Percentiles rank a stretch among this genome's conserved stretches.
phyloP scores from a whole-genome alignment of 208 protist genomes.

The Entamoeba moshkovskii region DNA sequence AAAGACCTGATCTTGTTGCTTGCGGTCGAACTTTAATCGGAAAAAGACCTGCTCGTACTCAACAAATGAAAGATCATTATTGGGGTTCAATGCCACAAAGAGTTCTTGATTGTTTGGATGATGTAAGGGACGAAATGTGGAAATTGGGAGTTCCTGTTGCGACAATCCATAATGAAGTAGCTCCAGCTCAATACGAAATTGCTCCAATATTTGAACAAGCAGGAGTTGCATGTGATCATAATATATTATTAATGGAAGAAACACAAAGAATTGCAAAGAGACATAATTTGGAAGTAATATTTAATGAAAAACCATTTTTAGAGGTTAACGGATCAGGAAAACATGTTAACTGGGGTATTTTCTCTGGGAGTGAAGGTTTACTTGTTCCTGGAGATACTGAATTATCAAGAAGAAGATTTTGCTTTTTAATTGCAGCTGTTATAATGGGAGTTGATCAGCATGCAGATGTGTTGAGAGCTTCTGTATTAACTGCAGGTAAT shows the following conservation, averaged over 20 bases:
- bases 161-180: slow-evolving; percentile 60
- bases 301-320: slow-evolving; percentile 67
- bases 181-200: slow-evolving; percentile 60
- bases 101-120: slow-evolving; percentile 28
- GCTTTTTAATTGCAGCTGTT: slow-evolving; percentile 40
- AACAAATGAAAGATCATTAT: background rate
- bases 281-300: slow-evolving; percentile 45
- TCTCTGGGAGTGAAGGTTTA: slow-evolving; percentile 26
- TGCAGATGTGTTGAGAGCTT: slow-evolving; percentile 48
- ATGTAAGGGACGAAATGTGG: slow-evolving; percentile 44
- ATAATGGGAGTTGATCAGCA: slow-evolving; percentile 48
- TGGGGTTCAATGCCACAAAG: background rate
- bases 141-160: slow-evolving; percentile 54
- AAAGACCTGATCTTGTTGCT: background rate
- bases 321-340: slow-evolving; percentile 60
- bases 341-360: slow-evolving; percentile 65
- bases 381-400: slow-evolving; percentile 34
- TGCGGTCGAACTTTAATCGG: background rate
- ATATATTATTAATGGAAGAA: slow-evolving; percentile 43
- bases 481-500: slow-evolving; percentile 50
- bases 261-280: slow-evolving; percentile 36
- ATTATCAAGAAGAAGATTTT: background rate
- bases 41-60: background rate
- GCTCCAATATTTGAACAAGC: slow-evolving; percentile 53
- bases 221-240: slow-evolving; percentile 50